Base-by-base conservation (phyloP, 805 yeast species). In the Cyberlindnera maritima region DNA sequence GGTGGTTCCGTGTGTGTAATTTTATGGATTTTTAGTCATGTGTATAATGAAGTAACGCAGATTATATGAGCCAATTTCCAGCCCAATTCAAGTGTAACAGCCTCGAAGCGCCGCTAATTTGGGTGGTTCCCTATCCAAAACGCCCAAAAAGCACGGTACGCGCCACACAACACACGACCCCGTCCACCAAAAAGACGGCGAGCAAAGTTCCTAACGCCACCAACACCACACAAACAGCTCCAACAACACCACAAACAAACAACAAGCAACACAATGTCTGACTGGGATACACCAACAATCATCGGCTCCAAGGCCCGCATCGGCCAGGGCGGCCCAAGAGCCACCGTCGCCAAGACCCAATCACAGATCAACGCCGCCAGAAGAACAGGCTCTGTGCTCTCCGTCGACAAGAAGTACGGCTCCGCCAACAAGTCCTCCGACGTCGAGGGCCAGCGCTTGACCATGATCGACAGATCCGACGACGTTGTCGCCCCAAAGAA, bases 401-500 rank as follows among this genome's bases (percentile, higher is more conserved):
- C 95, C 37, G 91, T 91, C 37, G 99, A 92, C 67, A 92, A 92
- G 81, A 94, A 92, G 70, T 94, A 87, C 69, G 85, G 85, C 43
- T 74, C 79, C 63, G 54, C 67, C 43, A 88, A 85, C 69, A 65
- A 72, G 45, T 75, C 70, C 56, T 73, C 81, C 47, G 83, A 86
- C 57, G 84, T 88, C 26, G 98, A 92, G 64, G 99, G 98, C 42
- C 99, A 94, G 75, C 80, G 96, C 67, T 75, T 94, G 64, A 85
- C 99, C 54, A 92, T 82, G 74, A 79, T 94, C 58, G 99, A 94
- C 68, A 84, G 96, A 67, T 83, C 89, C 42, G 95, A 90, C 61
- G 97, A 91, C 60, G 90, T 92, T 54, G 95, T 89, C 46, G 86
- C 94, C 17, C 96, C 96, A 48, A 85, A 91, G 71, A 94, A 91